Conservation (phyloP, 2,329 filamentous ascomycete genomes). For the Thielaviopsis populi region DNA sequence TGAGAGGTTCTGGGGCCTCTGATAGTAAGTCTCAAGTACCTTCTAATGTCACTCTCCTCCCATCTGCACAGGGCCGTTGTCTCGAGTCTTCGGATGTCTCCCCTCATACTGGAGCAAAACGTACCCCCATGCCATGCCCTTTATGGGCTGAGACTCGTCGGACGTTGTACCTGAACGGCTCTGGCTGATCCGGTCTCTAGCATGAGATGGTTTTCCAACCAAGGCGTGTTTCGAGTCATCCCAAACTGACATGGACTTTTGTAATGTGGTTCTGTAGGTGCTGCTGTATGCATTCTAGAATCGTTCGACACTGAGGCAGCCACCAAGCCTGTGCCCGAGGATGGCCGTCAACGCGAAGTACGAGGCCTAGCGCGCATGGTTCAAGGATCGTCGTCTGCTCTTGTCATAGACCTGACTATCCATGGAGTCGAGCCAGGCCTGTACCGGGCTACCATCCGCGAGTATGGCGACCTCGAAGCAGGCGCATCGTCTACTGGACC, state of each 20-base stretch:
- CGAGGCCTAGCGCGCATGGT: constrained; percentile 87
- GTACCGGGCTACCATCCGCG: constrained; percentile 72
- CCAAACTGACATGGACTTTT: neutral
- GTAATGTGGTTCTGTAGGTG: constrained; percentile 32
- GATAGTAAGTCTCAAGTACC: constrained; percentile 44
- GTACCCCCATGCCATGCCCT: neutral
- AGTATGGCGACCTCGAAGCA: constrained; percentile 71
- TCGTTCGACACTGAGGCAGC: constrained; percentile 51
- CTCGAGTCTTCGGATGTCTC: neutral
- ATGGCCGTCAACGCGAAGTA: constrained; percentile 41
- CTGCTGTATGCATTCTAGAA: constrained; percentile 91
- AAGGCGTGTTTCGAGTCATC: neutral
- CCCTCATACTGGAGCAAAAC: neutral
- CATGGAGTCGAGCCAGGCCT: constrained; percentile 65
- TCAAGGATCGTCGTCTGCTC: constrained; percentile 63
- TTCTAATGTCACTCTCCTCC: neutral
- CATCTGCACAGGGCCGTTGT: neutral
- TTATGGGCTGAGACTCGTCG: neutral
- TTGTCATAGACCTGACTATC: constrained; percentile 75
- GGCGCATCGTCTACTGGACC: constrained; percentile 72
- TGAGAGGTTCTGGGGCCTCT: constrained; percentile 73
- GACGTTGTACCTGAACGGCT: neutral
- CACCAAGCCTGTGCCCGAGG: constrained; percentile 22
- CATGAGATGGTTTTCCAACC: neutral
- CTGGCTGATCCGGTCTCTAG: constrained; percentile 3